Percentiles rank a stretch among this genome's conserved stretches.
Evolutionary conservation across 148 eudicot genomes (phyloP).

Genomic region (Arbutus unedo): DNA sequence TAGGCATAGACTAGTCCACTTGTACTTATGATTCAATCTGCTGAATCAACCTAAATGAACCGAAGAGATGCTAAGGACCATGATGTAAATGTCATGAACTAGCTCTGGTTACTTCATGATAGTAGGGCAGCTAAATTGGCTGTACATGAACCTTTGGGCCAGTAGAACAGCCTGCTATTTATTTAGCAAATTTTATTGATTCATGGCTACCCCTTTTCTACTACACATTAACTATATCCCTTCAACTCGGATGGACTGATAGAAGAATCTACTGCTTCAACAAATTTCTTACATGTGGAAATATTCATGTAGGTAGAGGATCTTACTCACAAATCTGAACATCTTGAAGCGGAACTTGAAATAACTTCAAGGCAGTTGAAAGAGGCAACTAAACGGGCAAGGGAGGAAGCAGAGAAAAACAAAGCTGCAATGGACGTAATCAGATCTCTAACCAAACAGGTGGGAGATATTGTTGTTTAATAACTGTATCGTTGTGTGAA

Average conservation of each 20-base stretch:
- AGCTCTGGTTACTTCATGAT: background rate
- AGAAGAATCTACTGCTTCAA: conserved; percentile 7
- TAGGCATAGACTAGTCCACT: background rate
- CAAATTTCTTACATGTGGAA: background rate
- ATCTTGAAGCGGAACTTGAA: conserved; percentile 59
- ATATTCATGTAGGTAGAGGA: conserved; percentile 47
- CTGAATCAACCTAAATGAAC: background rate
- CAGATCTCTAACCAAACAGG: conserved; percentile 66
- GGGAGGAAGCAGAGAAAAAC: conserved; percentile 58
- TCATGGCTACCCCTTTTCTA: background rate
- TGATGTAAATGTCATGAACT: background rate
- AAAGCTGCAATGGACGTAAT: conserved; percentile 77
- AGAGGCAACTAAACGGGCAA: conserved; percentile 52
- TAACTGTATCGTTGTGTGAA: background rate
- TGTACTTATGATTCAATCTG: background rate
- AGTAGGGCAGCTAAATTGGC: background rate
- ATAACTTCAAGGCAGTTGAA: conserved; percentile 54
- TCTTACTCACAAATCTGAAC: conserved; percentile 58
- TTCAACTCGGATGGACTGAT: conserved; percentile 1
- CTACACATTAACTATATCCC: background rate
- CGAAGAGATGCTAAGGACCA: background rate
- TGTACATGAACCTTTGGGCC: conserved; percentile 3
- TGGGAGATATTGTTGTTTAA: conserved; percentile 23
- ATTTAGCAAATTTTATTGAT: background rate
- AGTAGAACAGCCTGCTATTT: background rate